Percentiles rank a stretch among this genome's conserved stretches.
Evolutionary conservation across 306 rosid species (phyloP).

Genomic region (Arachis stenosperma): DNA sequence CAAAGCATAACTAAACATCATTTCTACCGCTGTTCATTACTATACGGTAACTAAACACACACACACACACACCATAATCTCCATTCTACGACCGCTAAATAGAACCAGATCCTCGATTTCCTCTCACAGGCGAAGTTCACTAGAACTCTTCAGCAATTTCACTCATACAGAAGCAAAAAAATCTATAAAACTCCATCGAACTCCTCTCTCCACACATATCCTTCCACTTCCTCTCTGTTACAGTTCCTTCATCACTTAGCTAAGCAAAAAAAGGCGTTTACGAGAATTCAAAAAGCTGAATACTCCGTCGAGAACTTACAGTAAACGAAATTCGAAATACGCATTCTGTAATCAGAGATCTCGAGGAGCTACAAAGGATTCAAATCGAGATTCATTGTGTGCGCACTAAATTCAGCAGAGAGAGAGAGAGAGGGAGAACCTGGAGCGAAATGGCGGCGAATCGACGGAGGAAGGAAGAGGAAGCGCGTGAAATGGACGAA

Average conservation of each 20-base stretch:
- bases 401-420: slow-evolving; percentile 31
- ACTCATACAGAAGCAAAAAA: slow-evolving; percentile 5
- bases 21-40: background rate
- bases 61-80: slow-evolving; percentile 27
- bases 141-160: slow-evolving; percentile 18
- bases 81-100: slow-evolving; percentile 20
- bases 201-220: background rate
- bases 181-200: background rate
- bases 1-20: background rate
- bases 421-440: slow-evolving; percentile 2
- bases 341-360: slow-evolving; percentile 28
- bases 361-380: background rate
- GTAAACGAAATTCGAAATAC: background rate
- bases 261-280: slow-evolving; percentile 1
- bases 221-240: slow-evolving; percentile 11
- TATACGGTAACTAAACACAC: too few relatives aligned
- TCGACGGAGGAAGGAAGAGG: background rate
- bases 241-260: background rate
- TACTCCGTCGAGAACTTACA: background rate
- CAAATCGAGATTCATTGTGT: slow-evolving; percentile 11
- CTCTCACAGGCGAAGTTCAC: slow-evolving; percentile 16
- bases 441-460: slow-evolving; percentile 35
- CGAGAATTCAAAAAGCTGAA: background rate
- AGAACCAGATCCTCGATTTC: slow-evolving; percentile 28
- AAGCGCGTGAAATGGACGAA: slow-evolving; percentile 33